Conservation (phyloP, 768 basidiomycete species). For the Fibroporia radiculosa region DNA sequence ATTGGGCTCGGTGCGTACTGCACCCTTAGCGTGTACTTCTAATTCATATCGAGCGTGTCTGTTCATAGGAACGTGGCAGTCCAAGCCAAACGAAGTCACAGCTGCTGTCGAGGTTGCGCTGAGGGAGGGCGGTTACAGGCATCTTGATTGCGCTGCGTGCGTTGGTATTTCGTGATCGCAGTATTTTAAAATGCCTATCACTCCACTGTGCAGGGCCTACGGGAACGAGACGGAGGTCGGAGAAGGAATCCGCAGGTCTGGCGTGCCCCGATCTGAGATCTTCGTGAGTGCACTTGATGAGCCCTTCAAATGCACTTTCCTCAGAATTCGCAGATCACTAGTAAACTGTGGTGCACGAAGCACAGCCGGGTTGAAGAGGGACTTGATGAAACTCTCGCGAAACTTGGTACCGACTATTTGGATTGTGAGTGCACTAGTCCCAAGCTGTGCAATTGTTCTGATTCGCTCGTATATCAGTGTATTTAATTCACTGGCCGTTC, state of each 20-base stretch:
- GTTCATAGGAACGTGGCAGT: constrained; percentile 70
- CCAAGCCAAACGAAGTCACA: constrained; percentile 62
- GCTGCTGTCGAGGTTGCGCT: constrained; percentile 69
- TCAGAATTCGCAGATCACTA: constrained; percentile 44
- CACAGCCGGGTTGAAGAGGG: constrained; percentile 67
- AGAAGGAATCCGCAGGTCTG: constrained; percentile 68
- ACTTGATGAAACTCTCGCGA: constrained; percentile 67
- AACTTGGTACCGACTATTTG: constrained; percentile 79
- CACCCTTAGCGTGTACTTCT: neutral
- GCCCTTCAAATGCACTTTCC: neutral
- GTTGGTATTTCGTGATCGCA: constrained; percentile 17
- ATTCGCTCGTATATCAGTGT: constrained; percentile 31
- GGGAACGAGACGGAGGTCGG: constrained; percentile 82
- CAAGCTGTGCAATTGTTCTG: constrained; percentile 8
- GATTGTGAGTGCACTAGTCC: constrained; percentile 48
- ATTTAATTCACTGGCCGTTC: constrained; percentile 80
- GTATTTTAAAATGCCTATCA: neutral
- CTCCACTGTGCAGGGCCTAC: constrained; percentile 42
- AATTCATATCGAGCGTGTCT: constrained; percentile 3
- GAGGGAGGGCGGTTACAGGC: constrained; percentile 67
- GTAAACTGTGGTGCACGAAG: constrained; percentile 63
- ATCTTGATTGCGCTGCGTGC: constrained; percentile 63
- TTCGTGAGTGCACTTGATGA: constrained; percentile 36
- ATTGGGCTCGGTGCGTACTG: constrained; percentile 46
- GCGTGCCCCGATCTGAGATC: constrained; percentile 67